Evolutionary conservation across 1,284 basidiomycete genomes (phyloP), one percentile per base, ranked within the genome.

Genomic region (Irpex sp.): DNA sequence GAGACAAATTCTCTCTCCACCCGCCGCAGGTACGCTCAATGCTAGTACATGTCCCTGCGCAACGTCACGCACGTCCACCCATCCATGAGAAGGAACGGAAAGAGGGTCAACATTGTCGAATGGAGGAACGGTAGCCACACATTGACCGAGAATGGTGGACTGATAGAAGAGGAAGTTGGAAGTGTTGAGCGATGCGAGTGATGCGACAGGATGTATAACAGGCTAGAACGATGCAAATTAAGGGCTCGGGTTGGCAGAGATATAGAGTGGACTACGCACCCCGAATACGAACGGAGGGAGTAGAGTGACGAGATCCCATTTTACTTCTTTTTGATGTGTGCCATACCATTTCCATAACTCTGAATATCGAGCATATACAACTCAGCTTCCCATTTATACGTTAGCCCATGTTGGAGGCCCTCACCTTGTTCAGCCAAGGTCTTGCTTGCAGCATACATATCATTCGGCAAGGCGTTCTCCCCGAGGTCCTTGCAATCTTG

Each of bases 261-360:
- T n/a, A 52, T 21, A 21, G 19, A 19, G 49, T 52, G 16, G 42
- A 45, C 18, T 14, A 45, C 49, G 49, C 19, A 52, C 49, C 16
- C 49, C 49, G 10, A 52, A 52, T 21, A 62, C 63, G 61, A 63
- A 64, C 10, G 42, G 58, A 49, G 63, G 65, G 1, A 66, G 42
- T n/a, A 64, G 18, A 9, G 63, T 28, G 35, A 61, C 39, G 9
- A 52, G 47, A 42, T 61, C 60, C 60, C 60, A 60, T 12, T 35
- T 18, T 5, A 58, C 21, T 55, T 61, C 60, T 16, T 12, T 39
- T 23, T 48, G 8, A 21, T 55, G 58, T 14, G 53, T 39, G 12
- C 28, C 16, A 10, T 23, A 12, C 39, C n/a, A 60, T 16, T 56
- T 28, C 49, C 49, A 21, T 14, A 52, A 19, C 19, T 52, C 23